Conservation (phyloP, 78 protist genomes). For the Dictyostelium firmibasis region DNA sequence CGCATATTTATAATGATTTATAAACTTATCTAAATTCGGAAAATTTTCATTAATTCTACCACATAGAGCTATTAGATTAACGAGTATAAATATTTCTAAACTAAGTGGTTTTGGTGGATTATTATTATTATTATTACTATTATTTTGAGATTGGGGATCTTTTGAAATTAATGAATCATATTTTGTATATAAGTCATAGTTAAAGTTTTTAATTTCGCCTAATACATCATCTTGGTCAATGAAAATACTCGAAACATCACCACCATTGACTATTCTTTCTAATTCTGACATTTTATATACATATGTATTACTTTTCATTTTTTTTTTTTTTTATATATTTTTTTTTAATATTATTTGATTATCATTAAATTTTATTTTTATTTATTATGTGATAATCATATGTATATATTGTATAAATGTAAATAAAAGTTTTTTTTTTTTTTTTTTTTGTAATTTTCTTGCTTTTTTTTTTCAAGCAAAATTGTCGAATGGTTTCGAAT, state of each 20-base stretch:
- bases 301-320: neutral
- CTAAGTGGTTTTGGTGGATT: neutral
- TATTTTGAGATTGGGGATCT: neutral
- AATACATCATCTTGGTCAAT: neutral
- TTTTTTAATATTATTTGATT: neutral
- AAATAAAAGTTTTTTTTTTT: neutral
- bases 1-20: neutral
- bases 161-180: neutral
- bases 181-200: neutral
- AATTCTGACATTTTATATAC: neutral
- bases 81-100: neutral
- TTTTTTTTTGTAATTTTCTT: too few relatives aligned
- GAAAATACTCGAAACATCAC: neutral
- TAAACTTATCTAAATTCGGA: neutral
- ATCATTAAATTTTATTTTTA: neutral
- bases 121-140: too few relatives aligned
- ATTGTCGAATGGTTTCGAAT: too few relatives aligned
- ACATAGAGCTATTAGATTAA: neutral
- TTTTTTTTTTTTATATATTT: neutral
- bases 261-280: neutral
- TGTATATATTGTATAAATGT: neutral
- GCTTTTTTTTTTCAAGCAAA: too few relatives aligned
- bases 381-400: too few relatives aligned
- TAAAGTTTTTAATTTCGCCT: neutral
- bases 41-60: neutral